phyloP scores from a whole-genome alignment of 2,329 filamentous ascomycete genomes.

The Fusarium floridanum region DNA sequence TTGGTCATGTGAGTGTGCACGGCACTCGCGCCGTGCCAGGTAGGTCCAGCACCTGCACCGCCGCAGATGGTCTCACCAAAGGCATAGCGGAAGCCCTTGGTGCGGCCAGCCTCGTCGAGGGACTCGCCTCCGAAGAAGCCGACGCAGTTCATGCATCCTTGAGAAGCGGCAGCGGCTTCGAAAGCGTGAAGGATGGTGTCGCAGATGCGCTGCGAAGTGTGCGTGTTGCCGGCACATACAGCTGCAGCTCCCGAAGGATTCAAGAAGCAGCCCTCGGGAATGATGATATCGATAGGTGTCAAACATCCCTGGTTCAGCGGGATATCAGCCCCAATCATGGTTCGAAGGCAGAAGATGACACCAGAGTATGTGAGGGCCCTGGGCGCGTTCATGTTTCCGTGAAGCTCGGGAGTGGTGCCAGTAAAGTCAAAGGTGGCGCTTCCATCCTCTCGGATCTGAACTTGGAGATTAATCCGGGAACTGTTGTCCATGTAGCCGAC shows the following conservation, averaged over 20 bases:
- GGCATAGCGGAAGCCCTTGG: slow-evolving; percentile 31
- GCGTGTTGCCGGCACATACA: slow-evolving; percentile 48
- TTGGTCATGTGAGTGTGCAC: slow-evolving; percentile 53
- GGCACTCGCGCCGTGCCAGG: slow-evolving; percentile 44
- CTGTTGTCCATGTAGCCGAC: slow-evolving; percentile 90
- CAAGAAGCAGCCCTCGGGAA: slow-evolving; percentile 46
- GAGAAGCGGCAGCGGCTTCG: slow-evolving; percentile 77
- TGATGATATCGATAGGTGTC: slow-evolving; percentile 34
- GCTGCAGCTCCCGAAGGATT: slow-evolving; percentile 48
- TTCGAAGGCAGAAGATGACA: slow-evolving; percentile 45
- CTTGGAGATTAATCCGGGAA: slow-evolving; percentile 78
- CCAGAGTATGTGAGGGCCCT: slow-evolving; percentile 40
- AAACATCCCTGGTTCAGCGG: slow-evolving; percentile 63
- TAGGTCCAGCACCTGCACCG: slow-evolving; percentile 46
- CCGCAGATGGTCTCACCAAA: slow-evolving; percentile 51
- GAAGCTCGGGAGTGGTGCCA: slow-evolving; percentile 41
- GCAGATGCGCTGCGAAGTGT: slow-evolving; percentile 49
- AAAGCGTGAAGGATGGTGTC: slow-evolving; percentile 83
- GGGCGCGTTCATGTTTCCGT: slow-evolving; percentile 42
- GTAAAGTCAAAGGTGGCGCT: slow-evolving; percentile 71
- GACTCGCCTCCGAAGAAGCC: slow-evolving; percentile 77
- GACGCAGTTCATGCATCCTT: slow-evolving; percentile 83
- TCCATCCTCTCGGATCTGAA: slow-evolving; percentile 80
- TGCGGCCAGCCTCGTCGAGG: slow-evolving; percentile 20
- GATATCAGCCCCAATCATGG: slow-evolving; percentile 47